A percentile compares a stretch with the other conserved stretches of the same genome.
phyloP scores from a whole-genome alignment of 495 filamentous ascomycete species.

The Sordaria brevicollis region DNA sequence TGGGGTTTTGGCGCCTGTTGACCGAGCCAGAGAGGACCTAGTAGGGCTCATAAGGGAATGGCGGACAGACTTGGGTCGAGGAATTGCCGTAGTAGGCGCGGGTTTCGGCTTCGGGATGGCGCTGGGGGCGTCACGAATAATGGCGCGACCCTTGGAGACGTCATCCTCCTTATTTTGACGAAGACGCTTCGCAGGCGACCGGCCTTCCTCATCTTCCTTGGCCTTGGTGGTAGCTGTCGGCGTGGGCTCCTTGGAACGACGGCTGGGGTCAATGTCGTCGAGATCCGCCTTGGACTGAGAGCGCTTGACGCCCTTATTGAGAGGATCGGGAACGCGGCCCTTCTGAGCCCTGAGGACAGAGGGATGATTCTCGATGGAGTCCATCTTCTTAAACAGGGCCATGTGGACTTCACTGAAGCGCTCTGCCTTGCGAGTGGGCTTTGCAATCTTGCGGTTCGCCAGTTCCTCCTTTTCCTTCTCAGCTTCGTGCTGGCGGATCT shows the following conservation, averaged over 20 bases:
- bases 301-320: conserved; percentile 51
- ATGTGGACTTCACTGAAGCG: conserved; percentile 77
- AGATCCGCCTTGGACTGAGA: conserved; percentile 51
- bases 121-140: conserved; percentile 36
- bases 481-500: conserved; percentile 42
- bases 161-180: conserved; percentile 52
- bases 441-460: conserved; percentile 58
- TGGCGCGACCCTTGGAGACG: conserved; percentile 42
- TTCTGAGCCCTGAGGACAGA: conserved; percentile 63
- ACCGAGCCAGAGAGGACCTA: conserved; percentile 62
- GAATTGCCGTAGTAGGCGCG: conserved; percentile 22
- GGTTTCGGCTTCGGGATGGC: conserved; percentile 33
- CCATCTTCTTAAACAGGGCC: conserved; percentile 91
- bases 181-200: conserved; percentile 49
- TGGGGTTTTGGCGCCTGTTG: conserved; percentile 46
- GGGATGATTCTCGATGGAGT: conserved; percentile 78
- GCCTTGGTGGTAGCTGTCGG: conserved; percentile 25
- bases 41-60: conserved; percentile 64
- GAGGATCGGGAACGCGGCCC: conserved; percentile 41
- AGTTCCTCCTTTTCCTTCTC: conserved; percentile 29
- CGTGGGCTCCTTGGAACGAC: conserved; percentile 22
- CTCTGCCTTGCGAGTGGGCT: conserved; percentile 62
- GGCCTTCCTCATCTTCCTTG: conserved; percentile 18
- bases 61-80: conserved; percentile 32
- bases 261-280: conserved; percentile 36